Percentiles rank a stretch among this genome's conserved stretches.
Conservation (phyloP, 352 stramenopile genomes). For the Pseudoperonospora humuli region DNA sequence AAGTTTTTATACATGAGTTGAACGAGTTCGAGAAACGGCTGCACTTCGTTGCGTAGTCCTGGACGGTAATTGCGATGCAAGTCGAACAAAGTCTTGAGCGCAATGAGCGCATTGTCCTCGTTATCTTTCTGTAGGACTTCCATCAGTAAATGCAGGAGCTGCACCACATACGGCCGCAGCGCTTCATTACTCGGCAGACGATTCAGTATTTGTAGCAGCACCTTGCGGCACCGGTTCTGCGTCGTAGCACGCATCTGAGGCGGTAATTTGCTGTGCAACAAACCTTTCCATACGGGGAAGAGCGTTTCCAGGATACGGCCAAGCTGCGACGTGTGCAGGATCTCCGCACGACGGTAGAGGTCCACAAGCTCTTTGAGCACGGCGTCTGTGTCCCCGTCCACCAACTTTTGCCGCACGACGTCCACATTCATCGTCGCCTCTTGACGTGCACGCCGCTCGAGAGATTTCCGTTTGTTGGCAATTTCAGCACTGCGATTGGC, state of each 20-base stretch:
- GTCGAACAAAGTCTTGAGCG: slow-evolving; percentile 94
- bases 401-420: slow-evolving; percentile 77
- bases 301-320: slow-evolving; percentile 86
- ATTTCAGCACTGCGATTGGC: slow-evolving; percentile 4
- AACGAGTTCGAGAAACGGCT: slow-evolving; percentile 82
- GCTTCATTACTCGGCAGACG: slow-evolving; percentile 92
- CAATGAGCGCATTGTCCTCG: slow-evolving; percentile 94
- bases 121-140: slow-evolving; percentile 93
- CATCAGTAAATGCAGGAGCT: slow-evolving; percentile 90
- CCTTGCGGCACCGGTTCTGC: slow-evolving; percentile 86
- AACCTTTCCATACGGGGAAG: slow-evolving; percentile 83
- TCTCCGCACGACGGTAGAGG: slow-evolving; percentile 79
- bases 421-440: slow-evolving; percentile 76
- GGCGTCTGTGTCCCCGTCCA: slow-evolving; percentile 61
- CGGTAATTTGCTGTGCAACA: slow-evolving; percentile 70
- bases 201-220: slow-evolving; percentile 93
- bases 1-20: slow-evolving; percentile 89
- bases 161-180: slow-evolving; percentile 89
- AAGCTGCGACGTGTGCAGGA: slow-evolving; percentile 88
- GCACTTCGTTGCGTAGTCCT: slow-evolving; percentile 86
- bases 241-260: slow-evolving; percentile 71
- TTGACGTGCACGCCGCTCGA: slow-evolving; percentile 19
- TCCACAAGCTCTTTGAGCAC: slow-evolving; percentile 83
- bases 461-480: slow-evolving; percentile 5
- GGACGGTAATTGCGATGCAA: slow-evolving; percentile 95